Evolutionary conservation across 1,284 basidiomycete species (phyloP).

Genomic region (Amylostereum chailletii): DNA sequence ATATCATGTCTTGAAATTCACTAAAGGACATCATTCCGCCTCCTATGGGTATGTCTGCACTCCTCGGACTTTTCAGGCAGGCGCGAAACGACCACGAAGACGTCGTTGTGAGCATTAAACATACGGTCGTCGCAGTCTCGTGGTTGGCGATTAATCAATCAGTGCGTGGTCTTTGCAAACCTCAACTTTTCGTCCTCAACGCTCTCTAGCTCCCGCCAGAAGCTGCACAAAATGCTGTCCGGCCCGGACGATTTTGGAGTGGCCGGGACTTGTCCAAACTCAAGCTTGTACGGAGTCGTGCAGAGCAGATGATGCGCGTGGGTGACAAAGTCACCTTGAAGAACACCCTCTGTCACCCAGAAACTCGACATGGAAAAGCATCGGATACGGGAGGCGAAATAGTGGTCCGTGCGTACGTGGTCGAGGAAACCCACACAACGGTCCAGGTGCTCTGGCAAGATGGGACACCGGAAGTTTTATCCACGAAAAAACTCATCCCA

Average conservation of each 20-base stretch:
- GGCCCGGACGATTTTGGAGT: conserved; percentile 73
- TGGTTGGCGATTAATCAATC: conserved; percentile 89
- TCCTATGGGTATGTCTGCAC: conserved; percentile 34
- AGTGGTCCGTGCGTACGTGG: conserved; percentile 47
- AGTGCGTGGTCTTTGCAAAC: conserved; percentile 31
- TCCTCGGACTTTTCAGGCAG: conserved; percentile 39
- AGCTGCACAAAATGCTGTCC: conserved; percentile 44
- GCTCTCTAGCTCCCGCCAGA: conserved; percentile 44
- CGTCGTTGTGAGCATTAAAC: conserved; percentile 68
- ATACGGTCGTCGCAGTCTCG: conserved; percentile 72
- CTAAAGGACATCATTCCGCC: conserved; percentile 59
- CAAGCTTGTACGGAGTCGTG: conserved; percentile 53
- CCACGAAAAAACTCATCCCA: conserved; percentile 65
- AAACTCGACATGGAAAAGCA: conserved; percentile 48
- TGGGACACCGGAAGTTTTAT: conserved; percentile 53
- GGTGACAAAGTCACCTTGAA: conserved; percentile 59
- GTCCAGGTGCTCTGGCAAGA: conserved; percentile 87
- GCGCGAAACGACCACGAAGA: conserved; percentile 38
- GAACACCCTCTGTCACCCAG: conserved; percentile 33
- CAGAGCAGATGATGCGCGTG: conserved; percentile 57
- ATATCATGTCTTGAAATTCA: neutral
- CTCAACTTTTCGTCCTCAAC: neutral
- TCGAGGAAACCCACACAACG: conserved; percentile 63
- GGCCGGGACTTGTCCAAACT: conserved; percentile 59
- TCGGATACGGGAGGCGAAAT: conserved; percentile 35